phyloP scores from a whole-genome alignment of 192 early-diverging fungal genomes.

The Gamsiella multidivaricata region DNA sequence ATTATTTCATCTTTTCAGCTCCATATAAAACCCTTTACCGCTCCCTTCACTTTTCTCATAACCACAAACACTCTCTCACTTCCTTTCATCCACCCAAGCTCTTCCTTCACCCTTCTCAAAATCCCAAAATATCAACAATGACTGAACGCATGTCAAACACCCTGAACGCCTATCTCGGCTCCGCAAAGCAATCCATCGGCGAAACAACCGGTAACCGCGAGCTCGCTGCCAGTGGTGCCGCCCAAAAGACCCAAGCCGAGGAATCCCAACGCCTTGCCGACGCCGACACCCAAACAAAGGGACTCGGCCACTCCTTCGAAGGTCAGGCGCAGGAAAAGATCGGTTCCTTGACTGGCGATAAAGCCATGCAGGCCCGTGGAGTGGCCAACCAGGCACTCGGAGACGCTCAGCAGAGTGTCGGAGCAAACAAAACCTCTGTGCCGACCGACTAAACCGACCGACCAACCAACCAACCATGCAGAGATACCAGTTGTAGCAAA shows the following conservation, averaged over 20 bases:
- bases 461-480: no score
- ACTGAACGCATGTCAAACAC: constrained; percentile 18
- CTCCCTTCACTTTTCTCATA: no score
- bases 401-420: not conserved
- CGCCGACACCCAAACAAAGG: constrained; percentile 16
- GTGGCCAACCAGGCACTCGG: constrained; percentile 15
- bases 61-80: not conserved
- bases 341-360: constrained; percentile 17
- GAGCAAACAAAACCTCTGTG: not conserved
- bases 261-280: constrained; percentile 14
- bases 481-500: no score
- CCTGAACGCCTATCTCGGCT: constrained; percentile 17
- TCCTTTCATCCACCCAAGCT: not conserved
- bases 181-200: constrained; percentile 25
- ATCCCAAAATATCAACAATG: not conserved
- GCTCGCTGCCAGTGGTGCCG: constrained; percentile 25
- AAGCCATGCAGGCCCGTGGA: constrained; percentile 12
- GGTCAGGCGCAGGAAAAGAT: constrained; percentile 20
- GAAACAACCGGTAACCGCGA: constrained; percentile 16
- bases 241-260: constrained; percentile 33
- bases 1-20: no score
- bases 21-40: no score
- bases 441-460: no score
- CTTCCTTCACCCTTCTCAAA: not conserved
- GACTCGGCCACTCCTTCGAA: not conserved